Percentiles rank a stretch among this genome's conserved stretches.
phyloP scores from a whole-genome alignment of 768 basidiomycete genomes.

The Agrocybe chaxingu region DNA sequence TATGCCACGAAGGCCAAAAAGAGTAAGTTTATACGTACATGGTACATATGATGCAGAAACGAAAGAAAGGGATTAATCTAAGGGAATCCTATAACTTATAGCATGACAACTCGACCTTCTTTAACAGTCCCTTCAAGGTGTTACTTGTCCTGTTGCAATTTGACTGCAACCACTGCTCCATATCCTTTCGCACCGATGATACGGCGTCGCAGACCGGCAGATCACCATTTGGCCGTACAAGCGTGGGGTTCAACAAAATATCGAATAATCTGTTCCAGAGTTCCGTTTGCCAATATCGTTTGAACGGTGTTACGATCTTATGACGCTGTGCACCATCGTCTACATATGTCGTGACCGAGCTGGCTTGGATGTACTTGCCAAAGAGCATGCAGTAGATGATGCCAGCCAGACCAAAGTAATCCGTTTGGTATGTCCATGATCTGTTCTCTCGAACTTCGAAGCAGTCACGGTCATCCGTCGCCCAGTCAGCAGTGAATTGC shows the following conservation, averaged over 20 bases:
- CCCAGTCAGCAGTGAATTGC: constrained; percentile 84
- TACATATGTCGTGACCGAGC: constrained; percentile 40
- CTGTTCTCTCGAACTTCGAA: constrained; percentile 79
- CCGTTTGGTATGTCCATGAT: constrained; percentile 93
- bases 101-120: constrained; percentile 72
- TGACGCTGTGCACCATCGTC: constrained; percentile 38
- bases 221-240: constrained; percentile 49
- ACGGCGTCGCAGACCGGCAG: constrained; percentile 78
- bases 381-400: constrained; percentile 96
- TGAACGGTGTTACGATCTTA: constrained; percentile 75
- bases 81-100: constrained; percentile 22
- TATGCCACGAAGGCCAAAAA: constrained; percentile 2
- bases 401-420: constrained; percentile 95
- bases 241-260: constrained; percentile 75
- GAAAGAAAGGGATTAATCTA: constrained; percentile 5
- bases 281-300: constrained; percentile 93
- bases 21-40: constrained; percentile 10
- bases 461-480: constrained; percentile 88
- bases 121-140: constrained; percentile 76
- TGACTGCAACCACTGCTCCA: constrained; percentile 83
- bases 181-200: constrained; percentile 60
- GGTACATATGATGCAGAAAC: constrained; percentile 14
- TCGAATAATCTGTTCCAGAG: constrained; percentile 86
- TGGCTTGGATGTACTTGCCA: constrained; percentile 89
- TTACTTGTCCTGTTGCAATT: constrained; percentile 86